Evolutionary conservation across 2,329 filamentous ascomycete genomes (phyloP), one percentile per base, ranked within the genome.

Genomic region (Epichloe brachyelytri): DNA sequence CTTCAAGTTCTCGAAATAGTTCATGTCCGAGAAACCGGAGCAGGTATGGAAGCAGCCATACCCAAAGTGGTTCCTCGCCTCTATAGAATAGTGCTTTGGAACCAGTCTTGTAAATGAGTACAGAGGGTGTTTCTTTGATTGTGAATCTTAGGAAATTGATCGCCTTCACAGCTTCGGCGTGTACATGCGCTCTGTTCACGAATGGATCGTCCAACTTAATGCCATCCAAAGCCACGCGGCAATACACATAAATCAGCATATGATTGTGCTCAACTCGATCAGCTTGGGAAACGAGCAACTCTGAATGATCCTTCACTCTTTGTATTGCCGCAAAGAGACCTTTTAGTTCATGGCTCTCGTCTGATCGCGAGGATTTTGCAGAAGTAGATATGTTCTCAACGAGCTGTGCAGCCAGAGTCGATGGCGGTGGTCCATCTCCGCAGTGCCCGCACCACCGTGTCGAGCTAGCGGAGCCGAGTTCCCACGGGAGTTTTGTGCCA

Each of bases 391-490:
- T 82, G 63, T 87, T 88, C 63, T 87, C 83, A 56, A 93, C 88
- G 52, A 96, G 82, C 66, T 94, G 87, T 12, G 88, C 88, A 49
- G 90, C 88, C 60, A 95, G 76, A 10, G 89, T 94, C 15, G 90
- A 95, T 12, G 88, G 85, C 39, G 82, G 80, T 44, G 72, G 70
- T 10, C 57, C 60, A 17, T 57, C 54, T 34, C 56, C 33, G 53
- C 43, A 20, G 55, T 57, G 45, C 53, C 56, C 46, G 51, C 56
- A 45, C 54, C 48, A 8, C 54, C 47, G 41, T 49, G 48, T 17
- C 53, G 44, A 46, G 54, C 55, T 50, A 53, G 50, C 33, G 56
- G 51, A 22, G 50, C 54, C 45, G 48, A 54, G 48, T 56, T 63
- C 22, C 46, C 56, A 50, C 54, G 52, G 53, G 50, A 46, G 49